These are phyloP conservation scores for Aspergillus egyptiacus DNA, from an alignment of 495 filamentous ascomycete species.

Conservation along the genomic window DNA sequence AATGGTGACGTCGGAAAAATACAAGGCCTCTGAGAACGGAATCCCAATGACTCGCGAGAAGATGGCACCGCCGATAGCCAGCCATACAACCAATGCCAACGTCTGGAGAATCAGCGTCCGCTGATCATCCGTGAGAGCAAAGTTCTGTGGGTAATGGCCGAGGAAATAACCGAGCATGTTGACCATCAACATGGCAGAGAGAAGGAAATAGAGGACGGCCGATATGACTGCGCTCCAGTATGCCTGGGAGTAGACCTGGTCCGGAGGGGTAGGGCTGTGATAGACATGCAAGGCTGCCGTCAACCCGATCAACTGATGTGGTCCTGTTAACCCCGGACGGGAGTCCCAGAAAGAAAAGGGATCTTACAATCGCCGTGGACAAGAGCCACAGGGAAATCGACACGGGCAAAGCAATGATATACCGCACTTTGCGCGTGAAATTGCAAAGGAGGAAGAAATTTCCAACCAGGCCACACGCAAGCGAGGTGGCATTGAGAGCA, in stretches of 20 bases:
- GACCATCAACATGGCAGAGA: conserved; percentile 58
- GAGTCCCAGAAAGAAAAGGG: too few species aligned
- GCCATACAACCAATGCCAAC: conserved; percentile 56
- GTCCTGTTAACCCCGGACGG: too few species aligned
- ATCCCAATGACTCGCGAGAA: conserved; percentile 46
- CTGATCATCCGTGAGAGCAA: conserved; percentile 67
- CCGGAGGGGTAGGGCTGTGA: conserved; percentile 49
- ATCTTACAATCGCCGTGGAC: too few species aligned
- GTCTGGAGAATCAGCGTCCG: conserved; percentile 61
- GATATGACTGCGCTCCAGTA: conserved; percentile 75
- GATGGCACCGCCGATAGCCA: conserved; percentile 53
- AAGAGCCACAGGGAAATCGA: conserved; percentile 61
- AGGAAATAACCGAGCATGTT: conserved; percentile 76
- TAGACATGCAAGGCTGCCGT: conserved; percentile 56
- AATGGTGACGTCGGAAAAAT: conserved; percentile 62
- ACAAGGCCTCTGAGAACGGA: conserved; percentile 51
- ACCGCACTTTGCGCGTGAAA: conserved; percentile 74
- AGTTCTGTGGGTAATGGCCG: conserved; percentile 72
- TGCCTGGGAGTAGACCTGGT: conserved; percentile 63
- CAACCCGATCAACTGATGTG: conserved; percentile 52
- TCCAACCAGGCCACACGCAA: conserved; percentile 60
- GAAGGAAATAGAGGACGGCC: conserved; percentile 57
- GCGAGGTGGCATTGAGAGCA: conserved; percentile 58
- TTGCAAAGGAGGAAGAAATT: conserved; percentile 74
- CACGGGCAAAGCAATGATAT: conserved; percentile 66